Base-by-base conservation (phyloP, 352 stramenopile genomes). In the Globisporangium mamillatum region DNA sequence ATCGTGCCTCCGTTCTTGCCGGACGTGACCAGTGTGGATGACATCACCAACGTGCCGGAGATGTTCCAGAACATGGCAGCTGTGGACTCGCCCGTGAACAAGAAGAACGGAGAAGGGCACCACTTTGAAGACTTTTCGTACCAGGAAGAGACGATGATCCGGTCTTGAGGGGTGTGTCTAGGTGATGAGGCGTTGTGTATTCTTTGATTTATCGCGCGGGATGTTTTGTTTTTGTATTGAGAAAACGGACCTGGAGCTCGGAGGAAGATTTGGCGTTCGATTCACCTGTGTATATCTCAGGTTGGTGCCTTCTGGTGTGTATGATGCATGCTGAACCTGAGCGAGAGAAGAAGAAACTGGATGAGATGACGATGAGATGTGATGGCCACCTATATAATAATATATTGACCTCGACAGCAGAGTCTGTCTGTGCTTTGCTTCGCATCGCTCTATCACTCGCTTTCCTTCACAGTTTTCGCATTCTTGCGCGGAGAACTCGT, bases 41-140 rank as follows among this genome's bases (percentile, higher is more conserved):
- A 96, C 59, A 90, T 95, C 52, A 92, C 87, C n/a, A 95, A 96
- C 67, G 88, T 95, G 44, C 89, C 89, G 1, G 84, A 94, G 66
- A 94, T 95, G 86, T 96, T 96, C 73, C 89, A 95, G 75, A 93
- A 92, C 61, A 96, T 96, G 89, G 87, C 84, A 14, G 87, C 89
- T 0, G 81, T 96, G 34, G 89, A 96, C 72, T 96, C 89, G 53
- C 89, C 89, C 32, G 86, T 95, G 34, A 92, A 90, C 82, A 93
- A 92, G 63, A 93, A 95, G 71, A 90, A 83, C 57, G 84, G 86
- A 52, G 85, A 93, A 44, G 84, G 85, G 6, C 84, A 94, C 55
- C 89, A 96, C 75, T 96, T 96, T 71, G 89, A 96, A 63, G 88
- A 96, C 76, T 96, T 96, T 70, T 93, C 86, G 64, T 96, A 94